A percentile compares a stretch with the other conserved stretches of the same genome.
These are phyloP conservation scores for Backusella mclennaniae DNA, from an alignment of 192 early-diverging fungal species.

Conservation along the genomic window DNA sequence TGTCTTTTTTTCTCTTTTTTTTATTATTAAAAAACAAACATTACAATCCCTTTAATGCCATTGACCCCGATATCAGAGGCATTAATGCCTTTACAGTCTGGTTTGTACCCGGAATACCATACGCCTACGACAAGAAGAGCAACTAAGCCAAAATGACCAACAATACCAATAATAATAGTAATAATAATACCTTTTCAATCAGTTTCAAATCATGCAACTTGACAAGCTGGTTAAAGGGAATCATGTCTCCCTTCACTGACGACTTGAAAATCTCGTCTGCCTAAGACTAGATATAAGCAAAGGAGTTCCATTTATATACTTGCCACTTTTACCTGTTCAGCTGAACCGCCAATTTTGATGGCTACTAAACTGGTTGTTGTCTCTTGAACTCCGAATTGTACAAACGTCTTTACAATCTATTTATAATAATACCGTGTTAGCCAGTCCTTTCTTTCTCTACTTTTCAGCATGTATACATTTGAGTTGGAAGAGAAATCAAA, in stretches of 20 bases:
- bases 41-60: constrained; percentile 47
- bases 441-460: neutral
- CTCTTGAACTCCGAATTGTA: constrained; percentile 51
- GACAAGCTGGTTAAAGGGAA: constrained; percentile 39
- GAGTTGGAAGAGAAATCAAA: constrained; percentile 54
- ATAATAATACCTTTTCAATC: constrained; percentile 42
- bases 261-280: constrained; percentile 29
- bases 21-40: too few relatives aligned
- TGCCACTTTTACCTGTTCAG: constrained; percentile 23
- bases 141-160: neutral
- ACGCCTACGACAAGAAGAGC: constrained; percentile 37
- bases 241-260: constrained; percentile 39
- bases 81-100: constrained; percentile 42
- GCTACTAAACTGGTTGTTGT: constrained; percentile 41
- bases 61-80: constrained; percentile 48
- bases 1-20: too few relatives aligned
- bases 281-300: neutral
- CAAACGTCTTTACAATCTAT: constrained; percentile 55
- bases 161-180: neutral
- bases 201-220: constrained; percentile 40
- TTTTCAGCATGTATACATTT: constrained; percentile 40
- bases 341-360: constrained; percentile 43
- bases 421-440: neutral
- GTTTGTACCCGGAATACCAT: constrained; percentile 43
- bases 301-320: neutral